Evolutionary conservation across 1,139 yeast species (phyloP).

Genomic region (Scheffersomyces insectosa): DNA sequence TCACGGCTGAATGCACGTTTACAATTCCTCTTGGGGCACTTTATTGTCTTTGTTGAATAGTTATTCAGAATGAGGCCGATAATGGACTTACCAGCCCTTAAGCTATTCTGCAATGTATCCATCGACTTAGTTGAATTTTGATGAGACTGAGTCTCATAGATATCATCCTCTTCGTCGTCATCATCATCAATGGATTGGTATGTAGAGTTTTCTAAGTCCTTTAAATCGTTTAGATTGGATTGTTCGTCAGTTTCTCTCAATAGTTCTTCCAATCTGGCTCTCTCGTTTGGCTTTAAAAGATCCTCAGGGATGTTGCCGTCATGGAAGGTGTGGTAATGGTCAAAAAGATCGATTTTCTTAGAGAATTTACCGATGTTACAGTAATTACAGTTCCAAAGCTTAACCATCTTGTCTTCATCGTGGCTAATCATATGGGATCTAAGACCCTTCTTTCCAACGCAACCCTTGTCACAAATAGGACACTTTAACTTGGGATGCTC

Average conservation of each 20-base stretch:
- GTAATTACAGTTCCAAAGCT: slow-evolving; percentile 62
- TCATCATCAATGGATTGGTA: slow-evolving; percentile 11
- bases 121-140: slow-evolving; percentile 25
- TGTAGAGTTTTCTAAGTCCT: slow-evolving; percentile 5
- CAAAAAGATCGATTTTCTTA: slow-evolving; percentile 35
- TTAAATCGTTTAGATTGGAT: slow-evolving; percentile 2
- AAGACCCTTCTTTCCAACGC: slow-evolving; percentile 73
- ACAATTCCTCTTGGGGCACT: slow-evolving; percentile 52
- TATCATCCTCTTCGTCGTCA: slow-evolving; percentile 14
- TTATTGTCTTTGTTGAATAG: slow-evolving; percentile 30
- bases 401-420: slow-evolving; percentile 50
- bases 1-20: slow-evolving; percentile 46
- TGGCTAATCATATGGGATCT: slow-evolving; percentile 68
- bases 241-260: slow-evolving; percentile 16
- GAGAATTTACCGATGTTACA: slow-evolving; percentile 42
- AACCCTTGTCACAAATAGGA: slow-evolving; percentile 64
- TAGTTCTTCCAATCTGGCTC: slow-evolving; percentile 21
- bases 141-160: slow-evolving; percentile 13
- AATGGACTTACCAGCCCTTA: slow-evolving; percentile 24
- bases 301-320: slow-evolving; percentile 42
- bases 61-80: slow-evolving; percentile 40
- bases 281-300: slow-evolving; percentile 28
- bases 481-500: slow-evolving; percentile 76
- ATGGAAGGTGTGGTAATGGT: slow-evolving; percentile 47
- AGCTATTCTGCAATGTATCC: slow-evolving; percentile 21